A percentile compares a stretch with the other conserved stretches of the same genome.
Conservation (phyloP, 768 basidiomycete genomes). For the Gymnopilus dilepis region DNA sequence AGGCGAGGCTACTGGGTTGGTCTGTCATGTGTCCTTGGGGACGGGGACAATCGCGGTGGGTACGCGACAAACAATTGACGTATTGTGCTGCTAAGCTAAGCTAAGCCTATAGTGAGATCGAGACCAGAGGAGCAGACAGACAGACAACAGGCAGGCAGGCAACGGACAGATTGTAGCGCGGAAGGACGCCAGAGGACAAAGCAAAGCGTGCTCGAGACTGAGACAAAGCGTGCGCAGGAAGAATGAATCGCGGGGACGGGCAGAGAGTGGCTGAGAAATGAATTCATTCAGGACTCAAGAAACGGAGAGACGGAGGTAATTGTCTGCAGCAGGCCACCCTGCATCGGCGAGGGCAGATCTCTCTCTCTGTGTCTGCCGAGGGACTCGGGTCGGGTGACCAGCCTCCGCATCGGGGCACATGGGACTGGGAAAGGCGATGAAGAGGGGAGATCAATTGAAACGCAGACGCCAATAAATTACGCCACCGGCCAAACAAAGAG, state of each 20-base stretch:
- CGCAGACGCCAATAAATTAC: constrained; percentile 17
- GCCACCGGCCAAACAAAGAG: constrained; percentile 12
- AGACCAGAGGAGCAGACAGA: neutral
- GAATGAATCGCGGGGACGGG: neutral
- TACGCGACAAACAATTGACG: constrained; percentile 3
- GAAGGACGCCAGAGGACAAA: neutral
- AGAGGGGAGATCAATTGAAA: constrained; percentile 14
- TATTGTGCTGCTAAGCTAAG: too few species aligned
- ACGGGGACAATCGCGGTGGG: neutral
- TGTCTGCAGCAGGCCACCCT: neutral
- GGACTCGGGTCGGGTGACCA: constrained; percentile 10
- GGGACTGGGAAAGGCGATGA: constrained; percentile 5
- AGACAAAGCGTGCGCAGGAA: too few species aligned
- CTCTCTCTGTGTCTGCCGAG: constrained; percentile 4
- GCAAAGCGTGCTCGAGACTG: too few species aligned
- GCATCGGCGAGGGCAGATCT: constrained; percentile 1
- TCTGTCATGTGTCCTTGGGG: constrained; percentile 3
- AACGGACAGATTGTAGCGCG: neutral
- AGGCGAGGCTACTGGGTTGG: neutral
- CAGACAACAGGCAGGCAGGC: neutral
- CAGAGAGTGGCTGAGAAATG: constrained; percentile 6
- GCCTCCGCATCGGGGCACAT: neutral
- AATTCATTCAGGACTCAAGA: neutral
- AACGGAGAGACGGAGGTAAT: constrained; percentile 2
- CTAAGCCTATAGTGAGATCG: neutral